A percentile compares a stretch with the other conserved stretches of the same genome.
phyloP scores from a whole-genome alignment of 2,329 filamentous ascomycete species.

The Tolypocladium paradoxum region DNA sequence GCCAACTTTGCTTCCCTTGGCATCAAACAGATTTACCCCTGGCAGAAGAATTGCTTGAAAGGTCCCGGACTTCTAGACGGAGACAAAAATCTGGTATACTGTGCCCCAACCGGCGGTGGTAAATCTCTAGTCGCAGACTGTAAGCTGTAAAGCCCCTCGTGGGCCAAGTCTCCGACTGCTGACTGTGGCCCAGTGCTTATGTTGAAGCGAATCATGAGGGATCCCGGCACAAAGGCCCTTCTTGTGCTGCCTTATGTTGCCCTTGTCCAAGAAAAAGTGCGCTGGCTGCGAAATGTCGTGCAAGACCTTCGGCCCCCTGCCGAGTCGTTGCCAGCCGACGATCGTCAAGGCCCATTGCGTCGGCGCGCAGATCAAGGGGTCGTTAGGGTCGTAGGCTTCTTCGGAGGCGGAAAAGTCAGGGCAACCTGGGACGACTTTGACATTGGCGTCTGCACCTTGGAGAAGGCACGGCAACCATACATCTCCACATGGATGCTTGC shows the following conservation, averaged over 20 bases:
- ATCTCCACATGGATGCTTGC: background rate
- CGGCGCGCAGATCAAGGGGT: conserved; percentile 44
- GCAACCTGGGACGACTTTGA: conserved; percentile 65
- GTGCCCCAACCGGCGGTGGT: conserved; percentile 66
- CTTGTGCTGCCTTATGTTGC: conserved; percentile 69
- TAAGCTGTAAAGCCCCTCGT: conserved; percentile 13
- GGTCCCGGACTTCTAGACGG: conserved; percentile 55
- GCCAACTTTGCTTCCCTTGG: conserved; percentile 55
- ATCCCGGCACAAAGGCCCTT: conserved; percentile 55
- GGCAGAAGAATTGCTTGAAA: conserved; percentile 66
- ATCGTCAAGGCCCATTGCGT: conserved; percentile 35
- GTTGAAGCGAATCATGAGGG: conserved; percentile 57
- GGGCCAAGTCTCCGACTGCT: conserved; percentile 2
- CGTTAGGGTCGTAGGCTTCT: conserved; percentile 60
- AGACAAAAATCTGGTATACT: conserved; percentile 64
- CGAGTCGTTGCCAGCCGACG: conserved; percentile 20
- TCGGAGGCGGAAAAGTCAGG: conserved; percentile 59
- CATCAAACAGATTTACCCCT: conserved; percentile 66
- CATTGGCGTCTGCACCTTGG: conserved; percentile 68
- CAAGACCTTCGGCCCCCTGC: conserved; percentile 28
- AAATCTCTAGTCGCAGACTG: conserved; percentile 63
- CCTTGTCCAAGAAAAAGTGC: conserved; percentile 68
- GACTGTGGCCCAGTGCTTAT: conserved; percentile 45
- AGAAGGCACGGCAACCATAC: conserved; percentile 41
- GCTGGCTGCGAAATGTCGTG: conserved; percentile 59